Evolutionary conservation across 2,329 filamentous ascomycete genomes (phyloP), one percentile per base, ranked within the genome.

Genomic region (Fusarium virguliforme): DNA sequence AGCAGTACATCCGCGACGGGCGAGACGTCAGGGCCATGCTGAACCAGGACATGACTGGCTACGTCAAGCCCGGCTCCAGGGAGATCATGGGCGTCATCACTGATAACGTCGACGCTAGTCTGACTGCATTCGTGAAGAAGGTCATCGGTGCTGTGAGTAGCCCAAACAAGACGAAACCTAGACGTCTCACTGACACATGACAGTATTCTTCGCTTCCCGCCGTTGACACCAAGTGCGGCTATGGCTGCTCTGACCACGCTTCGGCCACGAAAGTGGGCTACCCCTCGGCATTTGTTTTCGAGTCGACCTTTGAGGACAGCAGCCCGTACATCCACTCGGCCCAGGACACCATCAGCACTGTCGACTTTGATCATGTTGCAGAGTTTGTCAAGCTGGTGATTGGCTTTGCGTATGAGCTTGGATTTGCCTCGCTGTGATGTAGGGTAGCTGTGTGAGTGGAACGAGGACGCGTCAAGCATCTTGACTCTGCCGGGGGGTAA

Each of bases 271-370:
- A 89, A 75, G 88, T 88, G 15, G 90, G 90, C 18, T 92, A 90
- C 78, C 88, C 90, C 1, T 88, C 89, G 0, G 87, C 88, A 2
- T 90, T 91, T 74, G 88, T 91, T 24, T 89, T 90, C 59, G 89
- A 91, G 80, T 85, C 87, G 26, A 82, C 85, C 18, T 89, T 91
- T 72, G 85, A 87, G 61, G 81, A 88, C 77, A 86, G 82, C 61
- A 91, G 92, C 80, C 89, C 89, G 75, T 89, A 90, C 79, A 94
- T 95, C 70, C 92, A 95, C 81, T 89, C 89, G 0, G 90, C 90
- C 0, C 87, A 91, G 65, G 93, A 95, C 77, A 89, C 88, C 76
- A 89, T 94, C 71, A 86, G 91, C 77, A 90, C 89, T 70, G 81
- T 95, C 64, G 90, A 85, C 75, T 91, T 91, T 76, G 84, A 88